Percentiles rank a stretch among this genome's conserved stretches.
Evolutionary conservation across 192 early-diverging fungal genomes (phyloP).

Genomic region (Thamnidium elegans): DNA sequence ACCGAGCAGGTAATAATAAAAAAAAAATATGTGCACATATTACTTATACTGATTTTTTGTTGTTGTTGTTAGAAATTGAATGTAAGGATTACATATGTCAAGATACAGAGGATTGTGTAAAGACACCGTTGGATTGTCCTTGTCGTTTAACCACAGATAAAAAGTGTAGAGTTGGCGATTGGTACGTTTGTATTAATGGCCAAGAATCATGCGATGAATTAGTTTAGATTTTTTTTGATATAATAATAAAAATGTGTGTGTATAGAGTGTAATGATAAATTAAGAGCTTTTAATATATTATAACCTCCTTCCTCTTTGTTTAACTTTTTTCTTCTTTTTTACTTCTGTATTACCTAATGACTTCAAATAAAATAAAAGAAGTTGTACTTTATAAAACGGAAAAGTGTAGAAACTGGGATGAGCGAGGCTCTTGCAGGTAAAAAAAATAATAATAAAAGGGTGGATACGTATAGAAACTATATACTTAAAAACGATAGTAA

Average conservation of each 20-base stretch:
- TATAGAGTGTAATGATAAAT: conserved; percentile 1
- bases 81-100: conserved; percentile 13
- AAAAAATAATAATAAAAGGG: neutral
- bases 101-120: neutral
- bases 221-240: neutral
- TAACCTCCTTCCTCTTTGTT: neutral
- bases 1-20: neutral
- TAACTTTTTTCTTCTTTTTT: neutral
- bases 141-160: conserved; percentile 12
- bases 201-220: conserved; percentile 4
- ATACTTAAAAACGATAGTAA: neutral
- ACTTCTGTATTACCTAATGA: neutral
- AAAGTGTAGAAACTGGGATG: conserved; percentile 9
- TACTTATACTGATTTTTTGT: neutral
- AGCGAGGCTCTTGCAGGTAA: conserved; percentile 1
- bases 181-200: conserved; percentile 17
- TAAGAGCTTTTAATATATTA: neutral
- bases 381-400: conserved; percentile 3
- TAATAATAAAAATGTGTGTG: neutral
- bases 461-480: neutral
- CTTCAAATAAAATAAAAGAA: neutral
- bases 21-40: neutral
- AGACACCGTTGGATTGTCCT: conserved; percentile 5
- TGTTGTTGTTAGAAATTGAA: neutral
- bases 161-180: conserved; percentile 14